Evolutionary conservation across 495 filamentous ascomycete genomes (phyloP), one percentile per base, ranked within the genome.

Genomic region (Lasiosphaeria hispida): DNA sequence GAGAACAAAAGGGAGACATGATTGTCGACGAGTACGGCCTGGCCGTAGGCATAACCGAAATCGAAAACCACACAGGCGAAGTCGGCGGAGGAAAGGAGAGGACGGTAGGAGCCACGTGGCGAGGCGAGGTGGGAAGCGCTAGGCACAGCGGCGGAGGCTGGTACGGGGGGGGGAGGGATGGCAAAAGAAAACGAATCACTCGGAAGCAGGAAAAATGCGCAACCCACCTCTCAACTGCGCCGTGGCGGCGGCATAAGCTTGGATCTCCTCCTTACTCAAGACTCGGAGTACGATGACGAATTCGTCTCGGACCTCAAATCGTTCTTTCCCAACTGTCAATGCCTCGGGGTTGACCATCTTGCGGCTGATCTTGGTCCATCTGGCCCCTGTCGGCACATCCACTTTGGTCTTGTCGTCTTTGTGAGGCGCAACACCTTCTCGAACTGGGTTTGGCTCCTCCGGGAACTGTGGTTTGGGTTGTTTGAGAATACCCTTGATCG

Each of bases 301-400:
- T 44, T 93, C 89, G 47, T 87, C 76, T 41, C 89, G 80, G 63
- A 92, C 85, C 64, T 93, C 90, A 62, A 83, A 96, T 19, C 91
- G 83, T 73, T 94, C 90, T 62, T 89, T 86, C 0, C 84, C 88
- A 11, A 84, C 78, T 57, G 87, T 84, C 50, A 96, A 75, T 0
- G 91, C 90, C 54, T 86, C 87, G 0, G 90, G 90, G 62, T 91
- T 96, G 63, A 96, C 90, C 52, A 93, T 78, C 51, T 85, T 82
- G 30, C 91, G 82, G 69, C 86, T 87, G 66, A 96, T 89, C 77
- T 92, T 96, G 39, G 91, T 96, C 91, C 91, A 96, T 43, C 89
- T 80, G 4, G 91, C 91, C 36, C 85, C 87, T 0, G 85, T 76
- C 6, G 90, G 91, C 53, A 93, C 89, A 18, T 85, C 84, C 44